Base-by-base conservation (phyloP, 2,329 filamentous ascomycete species). In the Fusarium sp. region DNA sequence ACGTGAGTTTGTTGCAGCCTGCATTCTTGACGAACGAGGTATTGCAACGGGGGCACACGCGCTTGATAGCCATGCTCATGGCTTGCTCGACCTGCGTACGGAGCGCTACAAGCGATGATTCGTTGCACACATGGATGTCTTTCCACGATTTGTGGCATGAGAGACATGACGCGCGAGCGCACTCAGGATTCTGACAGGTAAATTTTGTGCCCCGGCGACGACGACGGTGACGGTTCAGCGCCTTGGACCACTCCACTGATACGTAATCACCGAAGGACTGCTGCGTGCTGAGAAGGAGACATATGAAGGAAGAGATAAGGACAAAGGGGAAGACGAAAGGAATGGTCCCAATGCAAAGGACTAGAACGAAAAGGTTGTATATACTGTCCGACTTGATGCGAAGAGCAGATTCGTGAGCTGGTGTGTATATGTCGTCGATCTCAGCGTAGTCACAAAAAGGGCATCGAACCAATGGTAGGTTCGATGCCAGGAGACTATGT, bases 1-100 rank as follows among this genome's bases (percentile, higher is more conserved):
- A 98, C 8, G 93, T 95, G 40, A 99, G 86, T 81, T 98, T 98
- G 83, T 99, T 99, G 86, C 96, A 99, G 74, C 96, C 96, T 28
- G 91, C 90, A 8, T 89, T 91, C 79, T 98, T 98, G 80, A 99
- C 92, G 77, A 98, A 98, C 16, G 91, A 92, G 11, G 94, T 92
- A 72, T 92, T 91, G 83, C 96, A 99, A 47, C 91, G 88, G 10
- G 96, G 96, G 77, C 96, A 99, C 11, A 96, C 95, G 51, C 96
- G 92, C 81, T 98, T 99, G 77, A 98, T 89, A 26, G 95, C 95
- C 76, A 94, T 89, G 66, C 94, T 97, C 83, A 97, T 96, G 57
- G 94, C 95, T 71, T 94, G 91, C 81, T 98, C 96, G 69, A 98
- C 91, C 70, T 95, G 92, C 2, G 93, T 94, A 54, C 95, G 92